Evolutionary conservation across 306 rosid species (phyloP), one percentile per base, ranked within the genome.

Genomic region (Sechiopsis laciniata): DNA sequence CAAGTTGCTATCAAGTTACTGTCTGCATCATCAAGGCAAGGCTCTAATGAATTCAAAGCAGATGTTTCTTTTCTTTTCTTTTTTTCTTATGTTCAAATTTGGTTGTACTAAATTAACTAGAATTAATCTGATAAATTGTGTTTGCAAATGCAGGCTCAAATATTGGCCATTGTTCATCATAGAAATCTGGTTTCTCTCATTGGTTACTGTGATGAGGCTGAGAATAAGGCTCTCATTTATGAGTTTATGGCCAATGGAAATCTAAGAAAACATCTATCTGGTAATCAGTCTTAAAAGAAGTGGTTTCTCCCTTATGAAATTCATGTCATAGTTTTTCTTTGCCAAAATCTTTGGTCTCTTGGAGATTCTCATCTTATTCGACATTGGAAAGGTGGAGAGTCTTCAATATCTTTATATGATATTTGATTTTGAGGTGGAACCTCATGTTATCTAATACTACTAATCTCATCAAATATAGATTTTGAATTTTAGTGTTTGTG

Each of bases 1-100:
- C 66, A 77, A 77, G 87, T 83, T 73, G 87, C 85, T 0, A 57
- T 26, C 57, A 85, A 87, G 83, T n/a, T 81, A 32, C 83, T 83
- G 14, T 83, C 85, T 16, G 3, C 53, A 1, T 26, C 69, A 29
- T 77, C 89, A 57, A 60, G 40, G 67, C 83, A 85, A 80, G 85
- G 87, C 15, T 45, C 16, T 17, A 78, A 74, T 13, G 84, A 81
- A 54, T 83, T 81, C 51, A 69, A 42, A 55, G 74, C 80, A 0
- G 89, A 81, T 85, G 83, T 80, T 68, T 71, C 26, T 37, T 80
- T 55, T 77, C 32, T 26, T 26, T 26, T 40, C 6, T 9, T 32
- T 37, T 40, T 60, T 40, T 40, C 16, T 1, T 9, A 1, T 24
- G 20, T 37, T 9, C 71, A n/a, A 17, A 37, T 40, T 65, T 65